Conservation (phyloP, 2,329 filamentous ascomycete species). For the Colletotrichum eremochloae region DNA sequence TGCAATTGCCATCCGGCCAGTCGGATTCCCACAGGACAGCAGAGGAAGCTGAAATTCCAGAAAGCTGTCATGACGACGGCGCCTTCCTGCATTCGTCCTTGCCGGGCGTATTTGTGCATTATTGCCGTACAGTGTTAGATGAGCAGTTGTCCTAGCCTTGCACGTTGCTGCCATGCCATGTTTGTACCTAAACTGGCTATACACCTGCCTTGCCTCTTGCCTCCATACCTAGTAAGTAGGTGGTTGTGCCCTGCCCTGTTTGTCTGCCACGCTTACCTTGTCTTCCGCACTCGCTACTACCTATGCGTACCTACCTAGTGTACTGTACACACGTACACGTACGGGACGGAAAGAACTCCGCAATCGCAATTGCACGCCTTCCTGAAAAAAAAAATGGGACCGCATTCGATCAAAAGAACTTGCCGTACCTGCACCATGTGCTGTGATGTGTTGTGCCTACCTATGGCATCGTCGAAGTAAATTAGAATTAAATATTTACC, state of each 20-base stretch:
- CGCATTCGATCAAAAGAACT: conserved; percentile 20
- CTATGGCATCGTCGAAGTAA: conserved; percentile 10
- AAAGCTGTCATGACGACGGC: background rate
- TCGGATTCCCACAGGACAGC: background rate
- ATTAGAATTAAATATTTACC: background rate
- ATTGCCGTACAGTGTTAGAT: background rate
- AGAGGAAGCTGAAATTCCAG: background rate
- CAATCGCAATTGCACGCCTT: conserved; percentile 28
- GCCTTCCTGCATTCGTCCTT: background rate
- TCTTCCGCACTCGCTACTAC: background rate
- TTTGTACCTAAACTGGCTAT: background rate
- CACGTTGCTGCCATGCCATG: background rate
- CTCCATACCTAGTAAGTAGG: background rate
- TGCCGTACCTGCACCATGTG: conserved; percentile 28
- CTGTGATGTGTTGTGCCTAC: conserved; percentile 20
- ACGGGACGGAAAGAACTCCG: conserved; percentile 35
- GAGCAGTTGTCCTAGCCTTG: background rate
- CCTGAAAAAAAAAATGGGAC: conserved; percentile 33
- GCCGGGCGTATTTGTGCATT: background rate
- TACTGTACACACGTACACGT: too few species aligned
- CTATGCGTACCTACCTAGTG: background rate
- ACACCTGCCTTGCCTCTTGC: conserved; percentile 2
- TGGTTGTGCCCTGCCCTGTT: conserved; percentile 6
- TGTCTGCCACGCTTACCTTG: conserved; percentile 9
- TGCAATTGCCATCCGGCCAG: conserved; percentile 3